Conservation (phyloP, 1,284 basidiomycete species). For the Hypsizygus ulmarius region DNA sequence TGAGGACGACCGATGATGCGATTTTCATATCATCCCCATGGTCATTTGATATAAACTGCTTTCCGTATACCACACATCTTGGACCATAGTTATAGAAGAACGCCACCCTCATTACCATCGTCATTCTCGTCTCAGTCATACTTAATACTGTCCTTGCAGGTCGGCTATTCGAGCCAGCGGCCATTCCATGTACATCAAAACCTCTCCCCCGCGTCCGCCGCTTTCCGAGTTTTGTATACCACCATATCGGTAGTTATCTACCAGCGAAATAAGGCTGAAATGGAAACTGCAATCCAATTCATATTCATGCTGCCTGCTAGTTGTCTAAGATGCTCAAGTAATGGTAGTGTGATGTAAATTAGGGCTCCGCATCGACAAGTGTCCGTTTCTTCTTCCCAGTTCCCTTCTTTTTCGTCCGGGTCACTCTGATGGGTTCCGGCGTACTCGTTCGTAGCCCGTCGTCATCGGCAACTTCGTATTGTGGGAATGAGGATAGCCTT, state of each 20-base stretch:
- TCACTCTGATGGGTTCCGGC: slow-evolving; percentile 74
- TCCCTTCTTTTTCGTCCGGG: slow-evolving; percentile 65
- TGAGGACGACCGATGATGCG: slow-evolving; percentile 56
- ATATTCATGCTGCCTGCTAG: slow-evolving; percentile 1
- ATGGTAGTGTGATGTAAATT: too few relatives aligned
- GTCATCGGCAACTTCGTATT: slow-evolving; percentile 55
- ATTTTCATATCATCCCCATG: slow-evolving; percentile 1
- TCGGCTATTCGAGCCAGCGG: background rate
- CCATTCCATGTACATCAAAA: slow-evolving; percentile 12
- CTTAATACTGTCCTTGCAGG: background rate
- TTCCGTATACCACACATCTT: slow-evolving; percentile 2
- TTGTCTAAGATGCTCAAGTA: too few relatives aligned
- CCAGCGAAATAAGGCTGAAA: slow-evolving; percentile 6
- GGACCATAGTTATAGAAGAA: background rate
- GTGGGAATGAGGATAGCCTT: slow-evolving; percentile 51
- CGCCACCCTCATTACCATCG: background rate
- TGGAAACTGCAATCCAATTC: background rate
- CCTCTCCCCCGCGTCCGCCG: slow-evolving; percentile 10
- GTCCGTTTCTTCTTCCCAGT: slow-evolving; percentile 66
- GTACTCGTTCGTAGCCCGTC: slow-evolving; percentile 48
- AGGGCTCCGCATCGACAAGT: slow-evolving; percentile 4
- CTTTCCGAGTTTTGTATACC: slow-evolving; percentile 20
- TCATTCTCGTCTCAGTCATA: slow-evolving; percentile 5
- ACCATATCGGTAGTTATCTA: slow-evolving; percentile 19
- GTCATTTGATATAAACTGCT: background rate